These are phyloP conservation scores for Cryptococcus maquisensis DNA, from an alignment of 1,284 basidiomycete genomes.

Conservation along the genomic window DNA sequence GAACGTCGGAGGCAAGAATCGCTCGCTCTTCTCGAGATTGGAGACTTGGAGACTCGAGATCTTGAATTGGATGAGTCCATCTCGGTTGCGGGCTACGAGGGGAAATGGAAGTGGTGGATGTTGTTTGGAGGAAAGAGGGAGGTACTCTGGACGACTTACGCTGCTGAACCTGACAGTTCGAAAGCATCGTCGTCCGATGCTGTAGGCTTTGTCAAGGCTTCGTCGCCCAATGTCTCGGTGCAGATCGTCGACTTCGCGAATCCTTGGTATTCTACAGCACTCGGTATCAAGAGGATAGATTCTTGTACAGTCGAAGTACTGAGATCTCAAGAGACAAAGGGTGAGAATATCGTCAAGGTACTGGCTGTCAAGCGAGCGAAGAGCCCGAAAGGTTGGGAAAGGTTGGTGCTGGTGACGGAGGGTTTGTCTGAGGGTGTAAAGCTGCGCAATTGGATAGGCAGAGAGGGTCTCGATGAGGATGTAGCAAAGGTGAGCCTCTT, in stretches of 20 bases:
- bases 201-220: conserved; percentile 54
- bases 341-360: conserved; percentile 31
- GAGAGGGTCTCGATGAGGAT: conserved; percentile 39
- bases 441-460: conserved; percentile 37
- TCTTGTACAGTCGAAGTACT: conserved; percentile 31
- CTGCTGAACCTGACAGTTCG: conserved; percentile 33
- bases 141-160: conserved; percentile 44
- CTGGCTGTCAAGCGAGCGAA: conserved; percentile 40
- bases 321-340: conserved; percentile 29
- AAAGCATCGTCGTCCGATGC: conserved; percentile 20
- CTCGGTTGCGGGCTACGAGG: conserved; percentile 32
- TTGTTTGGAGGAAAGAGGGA: conserved; percentile 42
- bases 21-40: conserved; percentile 30
- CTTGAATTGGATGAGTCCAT: conserved; percentile 35
- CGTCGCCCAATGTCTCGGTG: conserved; percentile 32
- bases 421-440: conserved; percentile 34
- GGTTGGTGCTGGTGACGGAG: conserved; percentile 41
- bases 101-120: conserved; percentile 33
- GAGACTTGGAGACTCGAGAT: conserved; percentile 38
- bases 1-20: conserved; percentile 28
- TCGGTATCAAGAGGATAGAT: conserved; percentile 42
- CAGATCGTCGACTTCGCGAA: conserved; percentile 46
- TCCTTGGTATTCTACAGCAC: conserved; percentile 37
- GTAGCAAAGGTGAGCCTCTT: conserved; percentile 31
- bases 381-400: conserved; percentile 44